Evolutionary conservation across 2,329 filamentous ascomycete species (phyloP).

Genomic region (Epicoccum sorghinum): DNA sequence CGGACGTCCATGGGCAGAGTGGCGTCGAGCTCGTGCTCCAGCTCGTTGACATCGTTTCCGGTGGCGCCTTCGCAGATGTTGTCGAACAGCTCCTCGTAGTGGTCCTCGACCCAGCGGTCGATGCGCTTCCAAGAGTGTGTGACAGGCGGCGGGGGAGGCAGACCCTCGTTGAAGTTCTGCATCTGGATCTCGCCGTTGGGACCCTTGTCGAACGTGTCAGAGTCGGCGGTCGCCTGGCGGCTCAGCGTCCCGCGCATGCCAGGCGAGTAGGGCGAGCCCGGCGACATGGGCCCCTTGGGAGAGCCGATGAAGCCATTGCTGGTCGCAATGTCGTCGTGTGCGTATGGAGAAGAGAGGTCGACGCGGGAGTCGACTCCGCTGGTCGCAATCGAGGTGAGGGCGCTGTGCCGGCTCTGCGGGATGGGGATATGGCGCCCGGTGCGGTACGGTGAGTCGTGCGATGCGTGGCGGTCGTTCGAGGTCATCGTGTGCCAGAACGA

Average conservation of each 20-base stretch:
- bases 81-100: conserved; percentile 93
- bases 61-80: conserved; percentile 93
- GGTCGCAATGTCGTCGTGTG: conserved; percentile 68
- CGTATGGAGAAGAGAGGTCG: conserved; percentile 80
- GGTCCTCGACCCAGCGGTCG: conserved; percentile 89
- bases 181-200: conserved; percentile 87
- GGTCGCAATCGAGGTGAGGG: conserved; percentile 86
- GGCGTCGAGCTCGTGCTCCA: conserved; percentile 95
- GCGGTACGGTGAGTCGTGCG: conserved; percentile 90
- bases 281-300: conserved; percentile 62
- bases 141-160: conserved; percentile 87
- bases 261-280: conserved; percentile 81
- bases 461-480: conserved; percentile 82
- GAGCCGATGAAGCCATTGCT: conserved; percentile 66
- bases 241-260: conserved; percentile 82
- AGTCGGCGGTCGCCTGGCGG: conserved; percentile 64
- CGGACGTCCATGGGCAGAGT: conserved; percentile 91
- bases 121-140: conserved; percentile 92
- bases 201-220: conserved; percentile 63
- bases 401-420: conserved; percentile 78
- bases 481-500: conserved; percentile 91
- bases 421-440: conserved; percentile 89
- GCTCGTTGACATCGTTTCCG: conserved; percentile 91
- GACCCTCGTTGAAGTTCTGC: conserved; percentile 92
- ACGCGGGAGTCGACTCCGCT: conserved; percentile 83